phyloP scores from a whole-genome alignment of 495 filamentous ascomycete species.

The Saxophila tyrrhenica region DNA sequence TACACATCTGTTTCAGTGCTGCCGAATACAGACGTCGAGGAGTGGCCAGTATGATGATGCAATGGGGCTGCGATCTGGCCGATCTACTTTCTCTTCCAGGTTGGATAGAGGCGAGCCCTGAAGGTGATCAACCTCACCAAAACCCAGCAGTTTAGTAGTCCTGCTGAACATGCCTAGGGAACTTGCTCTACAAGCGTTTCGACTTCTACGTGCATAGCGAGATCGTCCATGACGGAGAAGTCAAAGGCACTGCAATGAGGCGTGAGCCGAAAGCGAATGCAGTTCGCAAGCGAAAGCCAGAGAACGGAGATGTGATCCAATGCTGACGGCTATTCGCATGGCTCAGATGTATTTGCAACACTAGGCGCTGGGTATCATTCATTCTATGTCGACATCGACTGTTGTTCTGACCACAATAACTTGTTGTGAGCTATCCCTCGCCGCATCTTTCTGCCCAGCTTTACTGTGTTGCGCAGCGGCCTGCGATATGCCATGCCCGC shows the following conservation, averaged over 20 bases:
- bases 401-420: neutral
- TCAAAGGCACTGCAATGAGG: neutral
- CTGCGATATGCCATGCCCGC: neutral
- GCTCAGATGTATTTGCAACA: neutral
- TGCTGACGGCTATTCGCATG: no score
- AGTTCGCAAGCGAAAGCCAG: no score
- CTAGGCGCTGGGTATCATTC: no score
- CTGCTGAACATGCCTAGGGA: neutral
- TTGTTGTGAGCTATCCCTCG: neutral
- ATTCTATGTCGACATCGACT: neutral
- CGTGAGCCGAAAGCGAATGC: neutral
- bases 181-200: constrained; percentile 16
- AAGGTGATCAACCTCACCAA: neutral
- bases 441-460: neutral
- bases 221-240: neutral
- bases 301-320: no score
- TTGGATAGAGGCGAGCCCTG: constrained; percentile 9
- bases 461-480: neutral
- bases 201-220: constrained; percentile 6
- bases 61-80: constrained; percentile 18
- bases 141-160: neutral
- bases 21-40: constrained; percentile 7
- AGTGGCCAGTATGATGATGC: constrained; percentile 12
- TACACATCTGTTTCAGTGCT: constrained; percentile 17
- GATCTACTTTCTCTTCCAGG: constrained; percentile 10